A percentile compares a stretch with the other conserved stretches of the same genome.
These are phyloP conservation scores for Magnolia changhungtana DNA, from an alignment of 164 flowering plant species.

Conservation along the genomic window DNA sequence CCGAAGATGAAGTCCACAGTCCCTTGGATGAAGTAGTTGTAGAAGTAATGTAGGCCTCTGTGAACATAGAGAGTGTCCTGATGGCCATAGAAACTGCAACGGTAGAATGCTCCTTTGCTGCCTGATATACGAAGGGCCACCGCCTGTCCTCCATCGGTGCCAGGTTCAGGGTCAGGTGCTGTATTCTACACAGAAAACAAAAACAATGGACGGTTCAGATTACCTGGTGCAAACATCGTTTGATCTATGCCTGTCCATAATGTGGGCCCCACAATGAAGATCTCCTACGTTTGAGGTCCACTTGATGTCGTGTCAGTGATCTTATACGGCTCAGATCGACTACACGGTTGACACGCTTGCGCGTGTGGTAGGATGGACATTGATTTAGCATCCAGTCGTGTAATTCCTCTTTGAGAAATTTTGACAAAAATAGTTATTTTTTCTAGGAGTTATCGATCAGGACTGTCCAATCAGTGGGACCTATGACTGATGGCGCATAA, in stretches of 20 bases:
- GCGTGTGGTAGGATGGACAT: no score
- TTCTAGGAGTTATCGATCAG: no score
- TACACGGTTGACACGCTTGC: no score
- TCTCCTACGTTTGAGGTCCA: not conserved
- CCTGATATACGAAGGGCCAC: slow-evolving; percentile 71
- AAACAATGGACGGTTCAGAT: not conserved
- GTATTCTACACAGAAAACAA: slow-evolving; percentile 39
- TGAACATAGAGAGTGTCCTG: slow-evolving; percentile 80
- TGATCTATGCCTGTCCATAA: no score
- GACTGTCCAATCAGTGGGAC: no score
- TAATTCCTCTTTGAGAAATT: no score
- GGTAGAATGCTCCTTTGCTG: slow-evolving; percentile 60
- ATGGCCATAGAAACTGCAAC: slow-evolving; percentile 55
- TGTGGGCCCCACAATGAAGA: no score
- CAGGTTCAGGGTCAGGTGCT: slow-evolving; percentile 40
- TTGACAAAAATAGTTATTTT: no score
- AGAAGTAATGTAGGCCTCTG: slow-evolving; percentile 67
- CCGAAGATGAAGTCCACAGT: slow-evolving; percentile 82
- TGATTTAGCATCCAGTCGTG: no score
- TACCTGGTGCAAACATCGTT: no score
- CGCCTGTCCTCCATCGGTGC: slow-evolving; percentile 45
- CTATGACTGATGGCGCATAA: no score
- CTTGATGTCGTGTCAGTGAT: not conserved
- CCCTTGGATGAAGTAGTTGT: slow-evolving; percentile 71
- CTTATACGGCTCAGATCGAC: no score